phyloP scores from a whole-genome alignment of 2,329 filamentous ascomycete genomes.

The Fusarium nurragi region DNA sequence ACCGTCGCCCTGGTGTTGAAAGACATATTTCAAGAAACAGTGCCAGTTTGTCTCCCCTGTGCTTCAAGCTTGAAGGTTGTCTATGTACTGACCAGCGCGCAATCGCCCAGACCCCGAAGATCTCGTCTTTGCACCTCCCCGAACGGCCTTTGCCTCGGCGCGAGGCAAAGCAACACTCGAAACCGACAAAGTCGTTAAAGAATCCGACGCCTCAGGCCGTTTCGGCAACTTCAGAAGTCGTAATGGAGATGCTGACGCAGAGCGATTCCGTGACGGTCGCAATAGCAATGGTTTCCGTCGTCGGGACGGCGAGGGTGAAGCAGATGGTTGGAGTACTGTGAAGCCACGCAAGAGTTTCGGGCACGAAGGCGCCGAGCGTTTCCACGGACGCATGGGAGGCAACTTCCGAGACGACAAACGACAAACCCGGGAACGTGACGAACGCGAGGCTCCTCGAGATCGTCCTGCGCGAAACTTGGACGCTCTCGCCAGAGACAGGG shows the following conservation, averaged over 20 bases:
- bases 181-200: slow-evolving; percentile 63
- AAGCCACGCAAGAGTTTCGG: slow-evolving; percentile 80
- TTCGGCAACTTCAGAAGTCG: slow-evolving; percentile 66
- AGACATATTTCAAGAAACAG: slow-evolving; percentile 65
- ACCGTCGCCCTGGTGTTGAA: slow-evolving; percentile 62
- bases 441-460: slow-evolving; percentile 63
- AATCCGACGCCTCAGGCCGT: slow-evolving; percentile 64
- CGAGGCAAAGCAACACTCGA: slow-evolving; percentile 65
- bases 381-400: slow-evolving; percentile 71
- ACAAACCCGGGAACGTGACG: slow-evolving; percentile 63
- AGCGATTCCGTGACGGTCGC: slow-evolving; percentile 61
- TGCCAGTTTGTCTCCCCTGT: slow-evolving; percentile 59
- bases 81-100: slow-evolving; percentile 25
- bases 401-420: slow-evolving; percentile 55
- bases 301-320: slow-evolving; percentile 68
- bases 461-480: slow-evolving; percentile 62
- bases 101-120: slow-evolving; percentile 72
- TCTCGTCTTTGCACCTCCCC: slow-evolving; percentile 85
- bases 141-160: slow-evolving; percentile 82
- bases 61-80: not conserved
- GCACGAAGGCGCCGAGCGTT: slow-evolving; percentile 75
- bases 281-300: slow-evolving; percentile 61
- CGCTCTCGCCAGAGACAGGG: slow-evolving; percentile 59
- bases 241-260: slow-evolving; percentile 60
- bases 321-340: slow-evolving; percentile 78